Percentiles rank a stretch among this genome's conserved stretches.
Conservation (phyloP, 129 eudicot species). For the Flaveria brownii region DNA sequence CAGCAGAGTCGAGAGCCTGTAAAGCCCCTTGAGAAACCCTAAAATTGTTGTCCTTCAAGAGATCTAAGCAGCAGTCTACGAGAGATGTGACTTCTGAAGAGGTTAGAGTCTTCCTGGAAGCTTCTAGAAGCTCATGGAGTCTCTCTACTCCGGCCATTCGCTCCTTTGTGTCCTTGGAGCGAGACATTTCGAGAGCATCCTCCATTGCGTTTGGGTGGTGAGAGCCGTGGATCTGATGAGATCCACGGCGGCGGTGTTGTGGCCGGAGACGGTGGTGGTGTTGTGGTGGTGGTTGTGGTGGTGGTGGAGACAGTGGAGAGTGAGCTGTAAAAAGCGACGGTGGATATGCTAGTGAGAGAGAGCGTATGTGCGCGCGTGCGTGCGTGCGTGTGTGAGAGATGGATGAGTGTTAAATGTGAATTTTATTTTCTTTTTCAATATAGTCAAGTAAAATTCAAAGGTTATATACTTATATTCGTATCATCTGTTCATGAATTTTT, state of each 20-base stretch:
- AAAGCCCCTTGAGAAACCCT: slow-evolving; percentile 85
- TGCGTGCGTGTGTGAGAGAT: not conserved
- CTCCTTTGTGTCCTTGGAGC: slow-evolving; percentile 87
- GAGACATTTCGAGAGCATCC: slow-evolving; percentile 84
- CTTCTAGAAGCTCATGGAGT: slow-evolving; percentile 82
- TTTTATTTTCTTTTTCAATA: too few relatives aligned
- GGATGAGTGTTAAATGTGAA: not conserved
- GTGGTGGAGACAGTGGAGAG: slow-evolving; percentile 28
- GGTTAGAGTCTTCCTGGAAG: slow-evolving; percentile 63
- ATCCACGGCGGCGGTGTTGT: slow-evolving; percentile 11
- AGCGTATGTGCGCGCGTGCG: slow-evolving; percentile 1
- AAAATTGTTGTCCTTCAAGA: slow-evolving; percentile 79
- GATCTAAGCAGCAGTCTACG: slow-evolving; percentile 78
- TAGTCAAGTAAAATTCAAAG: too few relatives aligned
- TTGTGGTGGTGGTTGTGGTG: not conserved
- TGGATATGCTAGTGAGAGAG: slow-evolving; percentile 14
- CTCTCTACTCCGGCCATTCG: slow-evolving; percentile 93
- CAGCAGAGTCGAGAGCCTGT: slow-evolving; percentile 84
- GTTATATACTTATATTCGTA: too few relatives aligned
- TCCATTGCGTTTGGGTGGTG: slow-evolving; percentile 51
- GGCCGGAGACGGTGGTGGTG: slow-evolving; percentile 29
- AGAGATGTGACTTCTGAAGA: slow-evolving; percentile 79
- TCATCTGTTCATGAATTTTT: too few relatives aligned
- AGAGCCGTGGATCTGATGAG: slow-evolving; percentile 43
- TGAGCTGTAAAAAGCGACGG: slow-evolving; percentile 33